Base-by-base conservation (phyloP, 495 filamentous ascomycete species). In the Penicillium herquei region DNA sequence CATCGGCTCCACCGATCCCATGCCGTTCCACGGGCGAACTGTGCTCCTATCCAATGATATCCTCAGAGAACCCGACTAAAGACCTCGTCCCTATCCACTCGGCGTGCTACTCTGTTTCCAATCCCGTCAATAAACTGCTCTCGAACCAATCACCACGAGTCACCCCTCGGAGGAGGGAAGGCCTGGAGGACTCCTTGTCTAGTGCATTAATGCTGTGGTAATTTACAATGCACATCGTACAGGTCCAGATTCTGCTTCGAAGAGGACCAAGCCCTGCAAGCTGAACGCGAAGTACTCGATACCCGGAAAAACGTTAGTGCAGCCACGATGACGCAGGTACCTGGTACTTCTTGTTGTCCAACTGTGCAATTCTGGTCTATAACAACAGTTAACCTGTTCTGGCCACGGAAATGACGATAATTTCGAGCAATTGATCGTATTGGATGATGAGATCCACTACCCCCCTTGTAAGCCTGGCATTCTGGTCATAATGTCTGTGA, bases 321-420 rank as follows among this genome's bases (percentile, higher is more conserved):
- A 52, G 49, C 55, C 52, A 58, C 61, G 8, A 49, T 42, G 55
- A 64, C 46, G 55, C 60, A 66, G 61, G 64, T 66, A 64, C 61
- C 55, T 49, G 56, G 35, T 64, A 66, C 64, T 17, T 39, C 21
- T 30, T 31, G 41, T 14, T 49, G 33, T 30, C 43, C 51, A 51
- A 41, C 4, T 51, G 54, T 60, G 57, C 62, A 56, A 13, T 37
- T 13, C 34, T 37, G 34, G 8, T 55, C 46, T 26, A 46, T 40
- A 43, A 52, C 54, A 52, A 57, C 31, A 31, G 43, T 31, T 32
- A 51, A 49, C 47, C 52, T 55, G 40, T 60, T 64, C 16, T 51
- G 12, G 56, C 59, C 46, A 63, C 21, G 64, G 59, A 68, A 56
- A 76, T 70, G 69, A 74, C 72, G 73, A 75, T 66, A 72, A 75